Evolutionary conservation across 164 flowering plant species (phyloP).

Genomic region (Annona squamosa): DNA sequence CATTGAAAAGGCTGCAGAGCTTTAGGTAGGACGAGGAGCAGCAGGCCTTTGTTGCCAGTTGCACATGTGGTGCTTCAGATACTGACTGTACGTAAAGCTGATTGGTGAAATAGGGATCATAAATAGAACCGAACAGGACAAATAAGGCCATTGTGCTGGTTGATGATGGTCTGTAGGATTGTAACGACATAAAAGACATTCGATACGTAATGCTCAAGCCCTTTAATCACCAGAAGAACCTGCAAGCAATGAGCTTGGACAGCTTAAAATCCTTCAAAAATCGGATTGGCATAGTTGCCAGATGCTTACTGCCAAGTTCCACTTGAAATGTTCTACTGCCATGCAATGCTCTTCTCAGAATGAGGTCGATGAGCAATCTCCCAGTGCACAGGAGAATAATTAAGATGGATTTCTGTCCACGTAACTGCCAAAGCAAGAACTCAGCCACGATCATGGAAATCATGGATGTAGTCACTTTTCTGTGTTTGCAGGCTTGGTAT

Average conservation of each 20-base stretch:
- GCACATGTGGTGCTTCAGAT: not conserved
- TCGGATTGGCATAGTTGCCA: not conserved
- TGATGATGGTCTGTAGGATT: not conserved
- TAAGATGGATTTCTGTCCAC: not conserved
- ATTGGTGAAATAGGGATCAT: not conserved
- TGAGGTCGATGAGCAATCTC: not conserved
- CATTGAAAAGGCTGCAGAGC: not conserved
- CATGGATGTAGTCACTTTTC: constrained; percentile 39
- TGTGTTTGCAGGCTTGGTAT: constrained; percentile 36
- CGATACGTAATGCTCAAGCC: not conserved
- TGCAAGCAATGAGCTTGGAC: not conserved
- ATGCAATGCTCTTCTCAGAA: not conserved
- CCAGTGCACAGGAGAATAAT: not conserved
- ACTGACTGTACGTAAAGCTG: not conserved
- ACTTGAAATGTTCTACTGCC: not conserved
- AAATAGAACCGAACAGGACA: not conserved
- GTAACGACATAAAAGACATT: no score
- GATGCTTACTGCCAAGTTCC: not conserved
- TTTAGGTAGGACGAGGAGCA: not conserved
- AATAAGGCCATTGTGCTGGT: not conserved
- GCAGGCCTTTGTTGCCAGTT: not conserved
- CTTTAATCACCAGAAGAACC: not conserved
- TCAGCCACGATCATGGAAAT: constrained; percentile 22
- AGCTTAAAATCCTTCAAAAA: not conserved
- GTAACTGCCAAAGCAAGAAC: not conserved